Evolutionary conservation across 495 filamentous ascomycete genomes (phyloP).

Genomic region (Jackrogersella minutella): DNA sequence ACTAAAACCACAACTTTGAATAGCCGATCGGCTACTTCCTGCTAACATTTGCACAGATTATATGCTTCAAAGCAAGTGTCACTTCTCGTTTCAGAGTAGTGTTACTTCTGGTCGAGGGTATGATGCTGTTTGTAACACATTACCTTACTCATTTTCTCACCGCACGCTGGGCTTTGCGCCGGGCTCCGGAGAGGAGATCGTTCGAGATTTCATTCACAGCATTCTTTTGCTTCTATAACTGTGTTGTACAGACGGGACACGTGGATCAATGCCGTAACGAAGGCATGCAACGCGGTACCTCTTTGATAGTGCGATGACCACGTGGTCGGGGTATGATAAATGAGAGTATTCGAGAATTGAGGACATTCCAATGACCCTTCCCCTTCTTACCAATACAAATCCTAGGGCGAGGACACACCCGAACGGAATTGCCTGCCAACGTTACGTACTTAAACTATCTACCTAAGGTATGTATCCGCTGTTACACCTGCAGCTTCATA

Average conservation of each 20-base stretch:
- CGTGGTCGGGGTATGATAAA: background rate
- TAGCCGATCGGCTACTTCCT: background rate
- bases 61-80: background rate
- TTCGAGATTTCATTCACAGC: background rate
- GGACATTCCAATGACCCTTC: background rate
- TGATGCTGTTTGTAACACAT: background rate
- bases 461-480: no score
- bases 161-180: conserved; percentile 50
- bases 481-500: no score
- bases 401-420: no score
- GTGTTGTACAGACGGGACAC: background rate
- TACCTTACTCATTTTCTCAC: conserved; percentile 55
- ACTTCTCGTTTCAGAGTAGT: conserved; percentile 4
- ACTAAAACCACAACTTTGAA: background rate
- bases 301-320: background rate
- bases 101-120: background rate
- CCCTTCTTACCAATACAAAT: no score
- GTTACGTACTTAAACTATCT: no score
- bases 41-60: conserved; percentile 29
- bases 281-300: background rate
- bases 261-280: background rate
- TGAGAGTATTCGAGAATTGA: background rate
- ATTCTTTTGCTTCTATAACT: background rate
- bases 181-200: conserved; percentile 51
- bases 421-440: no score